Evolutionary conservation across 2,329 filamentous ascomycete species (phyloP), one percentile per base, ranked within the genome.

Genomic region (Talaromyces sp.): DNA sequence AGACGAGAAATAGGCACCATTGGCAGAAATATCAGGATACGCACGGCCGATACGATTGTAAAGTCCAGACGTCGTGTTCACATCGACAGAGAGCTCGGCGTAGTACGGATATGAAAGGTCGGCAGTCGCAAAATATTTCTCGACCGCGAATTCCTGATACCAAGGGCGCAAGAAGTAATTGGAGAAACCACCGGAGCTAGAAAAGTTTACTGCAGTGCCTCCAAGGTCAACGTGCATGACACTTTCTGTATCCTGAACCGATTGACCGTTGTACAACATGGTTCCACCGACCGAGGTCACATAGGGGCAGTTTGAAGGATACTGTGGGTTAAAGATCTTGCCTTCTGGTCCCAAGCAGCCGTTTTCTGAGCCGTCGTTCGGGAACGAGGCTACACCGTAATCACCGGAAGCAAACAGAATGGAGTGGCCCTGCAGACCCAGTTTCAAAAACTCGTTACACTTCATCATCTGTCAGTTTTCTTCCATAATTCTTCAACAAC

Each of bases 231-330:
- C 74, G 61, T 73, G 67, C 69, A 72, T 72, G 10, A 72, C 69
- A 44, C 68, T 72, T 56, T 72, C 70, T 6, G 63, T 56, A 55
- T 72, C 68, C 9, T 68, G 57, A 30, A 69, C 61, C 1, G 67
- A 68, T 56, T 72, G 70, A 40, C 70, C 68, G 34, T 58, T 18
- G 60, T 74, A 70, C 58, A 76, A 57, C 68, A 69, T 70, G 0
- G 73, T 73, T 1, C 68, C 72, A 4, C 82, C 82, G 1, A 84
- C 80, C 3, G 77, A 71, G 0, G 80, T 80, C 14, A 84, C 76
- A 68, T 81, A 86, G 0, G 83, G 83, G 59, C 83, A 85, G 30
- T 74, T 76, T 0, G 77, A 76, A 31, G 81, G 80, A 66, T 80
- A 83, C 31, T 77, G 73, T 0, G 82, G 81, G 42, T 78, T 77